Base-by-base conservation (phyloP, 768 basidiomycete genomes). In the Russula virescens region DNA sequence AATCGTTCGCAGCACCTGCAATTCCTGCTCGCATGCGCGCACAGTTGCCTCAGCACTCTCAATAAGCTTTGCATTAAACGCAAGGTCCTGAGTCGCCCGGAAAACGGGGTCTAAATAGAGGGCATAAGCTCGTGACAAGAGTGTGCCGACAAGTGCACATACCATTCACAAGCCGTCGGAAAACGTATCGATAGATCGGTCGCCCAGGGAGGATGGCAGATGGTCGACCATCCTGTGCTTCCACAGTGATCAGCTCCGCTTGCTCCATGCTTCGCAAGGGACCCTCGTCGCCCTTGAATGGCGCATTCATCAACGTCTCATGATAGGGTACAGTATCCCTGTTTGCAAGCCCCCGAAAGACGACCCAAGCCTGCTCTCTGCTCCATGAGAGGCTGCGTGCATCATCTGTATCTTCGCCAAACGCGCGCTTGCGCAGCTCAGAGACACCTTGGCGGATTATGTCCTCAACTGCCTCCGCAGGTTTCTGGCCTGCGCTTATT, bases 331-430 rank as follows among this genome's bases (percentile, higher is more conserved):
- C 72, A 81, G 95, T 84, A 71, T 86, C 81, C 52, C 80, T 78
- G 65, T 81, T 81, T 1, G 91, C 80, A 40, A 99, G 80, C 13
- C 80, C 76, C 68, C 86, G 88, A 58, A 98, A 77, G 18, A 98
- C 77, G 21, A 78, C 80, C 93, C 94, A 98, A 0, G 84, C 94
- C 70, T 98, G 94, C 63, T 92, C 88, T 50, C 87, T 79, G 5
- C 86, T 80, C 97, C 97, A 99, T 0, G 84, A 78, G 43, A 96
- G 74, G 50, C 71, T 77, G 74, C 93, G 94, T 3, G 89, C 88
- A 69, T 97, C 95, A 58, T 96, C 93, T 1, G 79, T 74, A 70
- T 97, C 95, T 66, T 97, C 94, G 0, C 94, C 96, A 71, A 98
- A 99, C 0, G 91, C 91, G 51, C 83, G 88, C 80, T 98, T 98